Conservation (phyloP, 306 rosid species). For the Mucuna pruriens region DNA sequence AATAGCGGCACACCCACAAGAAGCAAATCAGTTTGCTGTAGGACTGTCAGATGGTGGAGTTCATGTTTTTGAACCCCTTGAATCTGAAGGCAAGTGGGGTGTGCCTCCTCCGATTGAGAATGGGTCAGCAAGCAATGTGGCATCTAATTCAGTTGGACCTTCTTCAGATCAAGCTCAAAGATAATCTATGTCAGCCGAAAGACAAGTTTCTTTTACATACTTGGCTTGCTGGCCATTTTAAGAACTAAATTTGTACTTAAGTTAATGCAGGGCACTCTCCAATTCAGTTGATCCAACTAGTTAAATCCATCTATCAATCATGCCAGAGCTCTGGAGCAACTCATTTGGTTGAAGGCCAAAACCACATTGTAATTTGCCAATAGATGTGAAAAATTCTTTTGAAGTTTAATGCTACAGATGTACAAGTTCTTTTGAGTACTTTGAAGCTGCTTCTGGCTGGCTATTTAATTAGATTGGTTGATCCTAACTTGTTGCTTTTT, state of each 20-base stretch:
- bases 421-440: slow-evolving; percentile 29
- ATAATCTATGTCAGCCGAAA: slow-evolving; percentile 53
- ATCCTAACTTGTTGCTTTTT: slow-evolving; percentile 26
- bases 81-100: slow-evolving; percentile 95
- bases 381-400: slow-evolving; percentile 34
- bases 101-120: slow-evolving; percentile 82
- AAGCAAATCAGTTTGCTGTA: slow-evolving; percentile 87
- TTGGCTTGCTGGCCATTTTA: slow-evolving; percentile 46
- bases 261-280: slow-evolving; percentile 39
- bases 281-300: slow-evolving; percentile 34
- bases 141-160: slow-evolving; percentile 75
- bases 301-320: not conserved
- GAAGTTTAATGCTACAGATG: slow-evolving; percentile 38
- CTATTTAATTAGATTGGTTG: slow-evolving; percentile 37
- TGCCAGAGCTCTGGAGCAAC: slow-evolving; percentile 35
- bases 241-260: slow-evolving; percentile 37
- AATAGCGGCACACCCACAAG: slow-evolving; percentile 95
- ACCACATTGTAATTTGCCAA: slow-evolving; percentile 39
- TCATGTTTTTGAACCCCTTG: slow-evolving; percentile 92
- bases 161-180: slow-evolving; percentile 95
- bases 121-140: slow-evolving; percentile 76
- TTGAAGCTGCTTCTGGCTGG: slow-evolving; percentile 39
- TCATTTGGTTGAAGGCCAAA: slow-evolving; percentile 41
- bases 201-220: slow-evolving; percentile 75
- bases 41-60: slow-evolving; percentile 96